phyloP scores from a whole-genome alignment of 805 yeast genomes.

The Wickerhamomyces rabaulensis region DNA sequence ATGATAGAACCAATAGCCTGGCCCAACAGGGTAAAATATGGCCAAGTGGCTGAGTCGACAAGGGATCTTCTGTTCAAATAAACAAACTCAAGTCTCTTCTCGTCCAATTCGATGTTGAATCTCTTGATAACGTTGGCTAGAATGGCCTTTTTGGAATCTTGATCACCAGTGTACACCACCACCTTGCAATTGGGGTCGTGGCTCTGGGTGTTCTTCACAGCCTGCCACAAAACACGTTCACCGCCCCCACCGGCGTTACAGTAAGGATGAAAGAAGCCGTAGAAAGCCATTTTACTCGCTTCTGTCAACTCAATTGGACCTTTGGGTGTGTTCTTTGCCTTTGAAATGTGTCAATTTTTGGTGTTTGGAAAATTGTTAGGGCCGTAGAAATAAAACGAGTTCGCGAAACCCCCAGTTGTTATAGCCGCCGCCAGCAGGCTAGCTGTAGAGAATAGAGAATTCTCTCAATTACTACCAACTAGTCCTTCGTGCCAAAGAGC shows the following conservation, averaged over 20 bases:
- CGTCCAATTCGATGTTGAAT: conserved; percentile 51
- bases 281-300: conserved; percentile 27
- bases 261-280: conserved; percentile 93
- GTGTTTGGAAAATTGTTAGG: not conserved
- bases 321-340: not conserved
- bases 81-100: conserved; percentile 53
- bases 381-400: no score
- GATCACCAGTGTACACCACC: conserved; percentile 70
- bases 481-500: no score
- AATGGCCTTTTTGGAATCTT: conserved; percentile 43
- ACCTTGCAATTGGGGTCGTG: conserved; percentile 46
- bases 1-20: conserved; percentile 80
- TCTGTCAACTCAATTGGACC: not conserved
- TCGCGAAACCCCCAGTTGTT: no score
- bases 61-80: conserved; percentile 50
- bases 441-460: no score
- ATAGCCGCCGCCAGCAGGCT: no score
- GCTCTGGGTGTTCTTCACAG: conserved; percentile 64
- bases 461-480: no score
- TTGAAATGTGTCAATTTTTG: not conserved
- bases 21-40: conserved; percentile 73
- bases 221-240: conserved; percentile 94
- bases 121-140: conserved; percentile 46
- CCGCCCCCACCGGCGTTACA: conserved; percentile 99
- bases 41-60: conserved; percentile 73